Evolutionary conservation across 2,329 filamentous ascomycete species (phyloP), one percentile per base, ranked within the genome.

Genomic region (Camptophora hylomeconis): DNA sequence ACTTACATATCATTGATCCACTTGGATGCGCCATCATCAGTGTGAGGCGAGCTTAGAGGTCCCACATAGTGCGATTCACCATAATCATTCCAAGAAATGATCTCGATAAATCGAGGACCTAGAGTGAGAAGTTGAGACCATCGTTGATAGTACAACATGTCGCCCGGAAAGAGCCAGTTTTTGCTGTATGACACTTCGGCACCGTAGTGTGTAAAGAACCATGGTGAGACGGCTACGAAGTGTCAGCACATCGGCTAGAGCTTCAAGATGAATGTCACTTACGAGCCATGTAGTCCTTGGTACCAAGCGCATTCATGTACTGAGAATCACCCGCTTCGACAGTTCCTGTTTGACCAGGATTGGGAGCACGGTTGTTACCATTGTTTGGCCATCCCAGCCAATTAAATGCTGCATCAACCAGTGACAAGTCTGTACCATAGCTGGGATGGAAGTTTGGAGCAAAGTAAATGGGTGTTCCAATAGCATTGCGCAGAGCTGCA

Each of bases 11-110:
- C 61, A 42, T 62, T 63, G 2, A 50, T 50, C 61, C 61, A 65
- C 38, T 65, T 64, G 8, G 60, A 63, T n/a, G 49, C 44, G 1
- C 54, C 53, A 22, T 54, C 50, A 13, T 54, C 49, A 3, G 41
- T 52, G 30, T 49, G 49, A 5, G 51, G 50, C 6, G 56, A 61
- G 9, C 51, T 52, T 12, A 67, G 44, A 2, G 63, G 65, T 1
- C 60, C 63, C 11, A 68, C 54, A 40, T 71, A 69, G 39, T 71
- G 66, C 10, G 58, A 65, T 45, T 74, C 69, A 18, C 69, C 69
- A 36, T 60, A 73, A 42, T 74, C 69, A 39, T 72, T 72, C 67
- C 67, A 63, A 5, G 57, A 57, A 7, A 61, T 45, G 23, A 63
- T 59, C 34, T 63, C 53, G 5, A 71, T 47, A 32, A 65, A 67